These are phyloP conservation scores for Solanum boliviense DNA, from an alignment of 257 asterid species.

Conservation along the genomic window DNA sequence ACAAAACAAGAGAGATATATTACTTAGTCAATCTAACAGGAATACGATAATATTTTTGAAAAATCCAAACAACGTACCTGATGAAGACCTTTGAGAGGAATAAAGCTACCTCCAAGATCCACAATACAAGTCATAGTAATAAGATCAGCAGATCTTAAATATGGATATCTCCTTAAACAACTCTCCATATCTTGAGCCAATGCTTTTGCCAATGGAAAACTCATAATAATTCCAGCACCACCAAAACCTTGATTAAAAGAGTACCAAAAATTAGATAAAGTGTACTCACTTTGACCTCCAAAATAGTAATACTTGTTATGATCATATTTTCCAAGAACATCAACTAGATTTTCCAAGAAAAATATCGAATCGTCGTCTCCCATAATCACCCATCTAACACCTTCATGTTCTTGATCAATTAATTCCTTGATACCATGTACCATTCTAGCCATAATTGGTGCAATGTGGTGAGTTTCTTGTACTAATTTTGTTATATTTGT, in stretches of 20 bases:
- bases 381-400: slow-evolving; percentile 51
- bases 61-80: slow-evolving; percentile 18
- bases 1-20: no score
- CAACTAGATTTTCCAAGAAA: slow-evolving; percentile 44
- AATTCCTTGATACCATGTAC: slow-evolving; percentile 43
- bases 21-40: accelerated
- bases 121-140: slow-evolving; percentile 47
- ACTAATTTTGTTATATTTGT: slow-evolving; percentile 20
- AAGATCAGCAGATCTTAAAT: slow-evolving; percentile 31
- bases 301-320: slow-evolving; percentile 38
- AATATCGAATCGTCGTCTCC: slow-evolving; percentile 53
- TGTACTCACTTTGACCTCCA: slow-evolving; percentile 51
- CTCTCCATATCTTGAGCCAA: slow-evolving; percentile 38
- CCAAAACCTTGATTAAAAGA: slow-evolving; percentile 58
- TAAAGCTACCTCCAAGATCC: slow-evolving; percentile 44
- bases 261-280: slow-evolving; percentile 36
- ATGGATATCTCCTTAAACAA: slow-evolving; percentile 34
- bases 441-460: slow-evolving; percentile 39
- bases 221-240: slow-evolving; percentile 50
- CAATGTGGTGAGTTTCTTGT: slow-evolving; percentile 15
- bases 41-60: background rate
- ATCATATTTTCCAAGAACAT: slow-evolving; percentile 33
- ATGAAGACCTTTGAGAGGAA: slow-evolving; percentile 55
- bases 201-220: slow-evolving; percentile 41
- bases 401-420: slow-evolving; percentile 24